Evolutionary conservation across 345 rosid genomes (phyloP), one percentile per base, ranked within the genome.

Genomic region (Turritis glabra): DNA sequence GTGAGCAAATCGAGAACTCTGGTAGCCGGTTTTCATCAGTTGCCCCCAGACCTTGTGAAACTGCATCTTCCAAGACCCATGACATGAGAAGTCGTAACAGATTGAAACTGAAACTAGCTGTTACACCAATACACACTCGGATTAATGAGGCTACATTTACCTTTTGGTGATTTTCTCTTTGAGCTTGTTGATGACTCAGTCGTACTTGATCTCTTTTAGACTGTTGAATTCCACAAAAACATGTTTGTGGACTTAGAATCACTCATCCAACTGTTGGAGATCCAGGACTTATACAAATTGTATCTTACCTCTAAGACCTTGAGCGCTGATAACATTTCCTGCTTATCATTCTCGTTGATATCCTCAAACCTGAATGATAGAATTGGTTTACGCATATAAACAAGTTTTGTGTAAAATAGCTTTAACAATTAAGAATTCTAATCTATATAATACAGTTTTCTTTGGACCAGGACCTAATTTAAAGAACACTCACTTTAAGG

Each of bases 21-120:
- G 99, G 81, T 89, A 95, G 23, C 97, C 99, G 1, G 99, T 92
- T 88, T 92, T 95, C 97, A 95, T 86, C 35, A 95, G 90, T 46
- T 95, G 99, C 25, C 99, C 99, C 99, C 99, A 95, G 37, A 86
- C 90, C 58, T 82, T 84, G 83, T 95, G 99, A 77, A 92, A 95
- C 99, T 95, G 84, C 26, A 77, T 12, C 46, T 64, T 11, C 17
- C 48, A 71, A 35, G 29, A 15, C 5, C 26, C 25, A 21, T 8
- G 32, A 29, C 21, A n/a, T 51, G 44, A 46, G 37, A 5, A 68
- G 43, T 5, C 19, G 11, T 38, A 30, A 5, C 12, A 63, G 37
- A 56, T 2, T 57, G 60, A 26, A 30, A 50, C 21, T 40, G 37
- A 53, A 32, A 18, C 8, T 62, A 40, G 26, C n/a, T 53, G 65